Evolutionary conservation across 345 rosid species (phyloP), one percentile per base, ranked within the genome.

Genomic region (Lepidium aucheri): DNA sequence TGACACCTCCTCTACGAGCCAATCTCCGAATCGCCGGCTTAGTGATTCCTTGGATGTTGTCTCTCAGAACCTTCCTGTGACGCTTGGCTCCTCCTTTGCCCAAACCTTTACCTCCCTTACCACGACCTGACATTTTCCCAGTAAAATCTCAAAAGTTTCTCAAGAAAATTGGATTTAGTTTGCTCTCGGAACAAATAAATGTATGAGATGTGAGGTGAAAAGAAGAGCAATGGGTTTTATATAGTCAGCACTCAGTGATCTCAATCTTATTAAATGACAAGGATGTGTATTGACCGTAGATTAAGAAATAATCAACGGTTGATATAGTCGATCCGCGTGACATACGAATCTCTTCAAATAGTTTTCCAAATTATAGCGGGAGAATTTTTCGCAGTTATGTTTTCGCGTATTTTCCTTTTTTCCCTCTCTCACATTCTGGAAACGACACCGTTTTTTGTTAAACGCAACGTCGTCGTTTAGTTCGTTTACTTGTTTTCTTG

Each of bases 61-160:
- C 68, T 64, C 59, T 51, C n/a, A 64, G 50, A 24, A 64, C 68
- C 59, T 64, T 64, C 68, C 68, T 64, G 49, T 64, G 68, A 10
- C 49, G 49, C 9, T 65, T 64, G 1, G 69, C 69, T 64, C 69
- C 69, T 26, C 69, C 69, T 3, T 65, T 65, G 0, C 69, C 60
- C 51, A 65, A 40, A 7, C 69, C 69, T 16, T 65, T 65, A 0
- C 69, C 69, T 65, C 69, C 69, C 60, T 65, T 65, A 40, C 69
- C 69, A 52, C 69, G 69, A 28, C 69, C 69, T 6, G 69, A 65
- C 60, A 64, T 64, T 39, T 36, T 55, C 30, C 1, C 38, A 30
- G 1, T 0, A 8, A 52, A 14, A 3, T 9, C 35, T 28, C 16
- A 0, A 9, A 51, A 28, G 0, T 8, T 52, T 15, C 40, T 53